phyloP scores from a whole-genome alignment of 1,284 basidiomycete species.

The Irpex sp. region DNA sequence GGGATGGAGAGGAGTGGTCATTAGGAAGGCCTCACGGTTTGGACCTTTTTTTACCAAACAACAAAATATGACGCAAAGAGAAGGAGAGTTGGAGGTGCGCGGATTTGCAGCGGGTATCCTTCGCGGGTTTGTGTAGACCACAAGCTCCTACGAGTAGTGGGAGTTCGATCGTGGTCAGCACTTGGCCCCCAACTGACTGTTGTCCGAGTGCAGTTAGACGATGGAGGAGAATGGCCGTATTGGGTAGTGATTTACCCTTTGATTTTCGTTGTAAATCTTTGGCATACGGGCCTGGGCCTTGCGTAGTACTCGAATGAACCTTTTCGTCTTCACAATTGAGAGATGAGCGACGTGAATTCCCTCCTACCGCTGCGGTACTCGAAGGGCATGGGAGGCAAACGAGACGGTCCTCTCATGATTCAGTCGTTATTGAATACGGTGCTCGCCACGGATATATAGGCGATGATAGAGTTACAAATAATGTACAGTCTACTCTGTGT shows the following conservation, averaged over 20 bases:
- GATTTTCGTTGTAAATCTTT: neutral
- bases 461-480: slow-evolving; percentile 5
- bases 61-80: neutral
- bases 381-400: neutral
- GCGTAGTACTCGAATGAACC: neutral
- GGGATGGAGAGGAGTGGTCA: neutral
- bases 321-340: neutral
- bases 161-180: neutral
- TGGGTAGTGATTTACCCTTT: too few relatives aligned
- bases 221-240: neutral
- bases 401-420: neutral
- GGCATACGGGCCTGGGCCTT: neutral
- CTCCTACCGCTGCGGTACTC: neutral
- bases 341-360: neutral
- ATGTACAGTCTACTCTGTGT: slow-evolving; percentile 4
- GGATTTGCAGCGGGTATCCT: neutral
- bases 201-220: neutral
- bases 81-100: neutral
- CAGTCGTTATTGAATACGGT: neutral
- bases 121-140: neutral
- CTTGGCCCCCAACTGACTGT: neutral
- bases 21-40: neutral
- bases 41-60: neutral
- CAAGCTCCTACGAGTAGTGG: neutral
- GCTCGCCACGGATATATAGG: neutral